Base-by-base conservation (phyloP, 805 yeast species). In the Yamadazyma ubonensis region DNA sequence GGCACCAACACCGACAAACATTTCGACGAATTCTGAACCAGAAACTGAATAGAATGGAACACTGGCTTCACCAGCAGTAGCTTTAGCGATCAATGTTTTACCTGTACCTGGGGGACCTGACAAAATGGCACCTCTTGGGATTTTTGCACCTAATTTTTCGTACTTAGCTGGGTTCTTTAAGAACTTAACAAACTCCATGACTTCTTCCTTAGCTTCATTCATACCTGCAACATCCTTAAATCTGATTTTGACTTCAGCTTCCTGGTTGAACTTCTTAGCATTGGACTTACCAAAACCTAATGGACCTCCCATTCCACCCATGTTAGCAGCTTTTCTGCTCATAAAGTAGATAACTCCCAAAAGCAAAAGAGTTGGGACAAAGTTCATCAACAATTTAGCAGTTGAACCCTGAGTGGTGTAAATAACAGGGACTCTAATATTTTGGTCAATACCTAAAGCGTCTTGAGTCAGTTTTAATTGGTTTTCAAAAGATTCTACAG, bases 81-180 rank as follows among this genome's bases (percentile, higher is more conserved):
- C 96, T 61, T 86, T 88, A 17, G 96, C 96, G 41, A 89, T 67
- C 47, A 89, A 65, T 0, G 97, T 89, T 63, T 89, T 89, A 78
- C 97, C 97, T 2, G 97, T 89, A 71, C 97, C 97, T 30, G 97
- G 97, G 12, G 96, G 95, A 50, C 97, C 97, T 9, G 95, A 83
- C 36, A 89, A 67, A 49, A 89, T 86, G 5, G 96, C 97, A 59
- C 97, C 97, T 60, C 96, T 75, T 39, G 97, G 97, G 47, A 89
- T 89, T 61, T 88, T 86, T 8, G 96, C 97, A 33, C 97, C 97
- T 42, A 89, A 70, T 46, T 75, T 79, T 62, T 88, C 96, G 63
- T 87, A 89, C 59, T 86, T 86, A 35, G 70, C 66, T 7, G 97
- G 96, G 45, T 86, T 76, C 61, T 87, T 89, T 63, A 89, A 73